These are phyloP conservation scores for Aegle marmelos DNA, from an alignment of 345 rosid genomes.

Conservation along the genomic window DNA sequence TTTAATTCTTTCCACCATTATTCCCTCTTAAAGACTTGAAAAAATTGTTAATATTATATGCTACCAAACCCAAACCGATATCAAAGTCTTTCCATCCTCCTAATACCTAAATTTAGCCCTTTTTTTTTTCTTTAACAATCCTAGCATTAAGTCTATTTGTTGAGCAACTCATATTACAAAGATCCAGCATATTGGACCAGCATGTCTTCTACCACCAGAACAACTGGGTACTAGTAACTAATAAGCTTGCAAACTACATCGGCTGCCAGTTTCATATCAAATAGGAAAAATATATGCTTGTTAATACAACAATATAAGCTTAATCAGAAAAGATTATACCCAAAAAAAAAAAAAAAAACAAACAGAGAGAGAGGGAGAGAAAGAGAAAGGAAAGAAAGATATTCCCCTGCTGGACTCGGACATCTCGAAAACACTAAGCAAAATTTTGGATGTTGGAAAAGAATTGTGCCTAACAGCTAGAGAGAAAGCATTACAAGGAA, in stretches of 20 bases:
- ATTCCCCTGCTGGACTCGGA: not conserved
- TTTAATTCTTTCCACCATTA: not conserved
- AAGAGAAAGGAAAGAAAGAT: too few species aligned
- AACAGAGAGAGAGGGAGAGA: not conserved
- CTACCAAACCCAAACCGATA: not conserved
- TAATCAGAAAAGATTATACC: not conserved
- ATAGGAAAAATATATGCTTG: not conserved
- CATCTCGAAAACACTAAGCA: not conserved
- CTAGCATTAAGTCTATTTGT: not conserved
- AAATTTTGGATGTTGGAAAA: not conserved
- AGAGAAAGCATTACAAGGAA: not conserved
- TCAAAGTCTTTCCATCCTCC: not conserved
- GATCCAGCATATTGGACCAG: not conserved
- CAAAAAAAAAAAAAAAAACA: not conserved
- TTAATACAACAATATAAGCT: not conserved
- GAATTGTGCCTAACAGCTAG: not conserved
- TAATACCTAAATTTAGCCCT: not conserved
- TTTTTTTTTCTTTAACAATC: slow-evolving; percentile 6
- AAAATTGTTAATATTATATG: not conserved
- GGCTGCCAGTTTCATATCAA: not conserved
- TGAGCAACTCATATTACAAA: not conserved
- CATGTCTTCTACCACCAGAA: not conserved
- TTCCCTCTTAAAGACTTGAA: not conserved
- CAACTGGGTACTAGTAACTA: not conserved
- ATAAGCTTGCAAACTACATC: not conserved